These are phyloP conservation scores for Dictyostelium purpureum DNA, from an alignment of 78 protist genomes.

Conservation along the genomic window DNA sequence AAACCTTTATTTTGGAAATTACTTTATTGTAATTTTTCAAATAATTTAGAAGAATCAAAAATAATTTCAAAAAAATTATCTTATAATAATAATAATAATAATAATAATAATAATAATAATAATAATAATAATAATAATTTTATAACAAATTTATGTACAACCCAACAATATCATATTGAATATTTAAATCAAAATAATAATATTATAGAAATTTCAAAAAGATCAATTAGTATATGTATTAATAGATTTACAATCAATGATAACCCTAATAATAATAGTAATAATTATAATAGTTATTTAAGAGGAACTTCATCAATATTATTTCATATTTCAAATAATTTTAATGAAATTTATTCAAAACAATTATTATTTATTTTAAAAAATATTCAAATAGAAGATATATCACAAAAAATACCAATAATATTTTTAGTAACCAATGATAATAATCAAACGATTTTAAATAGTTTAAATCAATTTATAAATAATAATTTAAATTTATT, in stretches of 20 bases:
- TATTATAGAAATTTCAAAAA: background rate
- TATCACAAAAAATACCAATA: background rate
- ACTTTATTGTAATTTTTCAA: background rate
- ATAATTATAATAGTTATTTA: background rate
- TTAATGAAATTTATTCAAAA: background rate
- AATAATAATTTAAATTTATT: background rate
- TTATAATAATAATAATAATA: background rate
- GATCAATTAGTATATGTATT: background rate
- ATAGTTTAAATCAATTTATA: background rate
- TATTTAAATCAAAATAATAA: background rate
- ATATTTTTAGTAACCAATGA: background rate
- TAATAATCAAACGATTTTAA: background rate
- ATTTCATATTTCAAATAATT: background rate
- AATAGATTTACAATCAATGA: background rate
- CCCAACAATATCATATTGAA: constrained; percentile 7
- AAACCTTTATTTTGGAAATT: constrained; percentile 39
- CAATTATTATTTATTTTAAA: background rate
- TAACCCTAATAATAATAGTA: background rate
- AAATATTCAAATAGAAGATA: background rate
- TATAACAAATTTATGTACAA: background rate
- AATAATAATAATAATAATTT: background rate
- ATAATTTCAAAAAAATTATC: background rate
- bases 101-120: background rate
- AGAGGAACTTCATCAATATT: background rate
- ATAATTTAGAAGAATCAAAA: background rate